phyloP scores from a whole-genome alignment of 352 stramenopile species.

The Phytophthora rubi region DNA sequence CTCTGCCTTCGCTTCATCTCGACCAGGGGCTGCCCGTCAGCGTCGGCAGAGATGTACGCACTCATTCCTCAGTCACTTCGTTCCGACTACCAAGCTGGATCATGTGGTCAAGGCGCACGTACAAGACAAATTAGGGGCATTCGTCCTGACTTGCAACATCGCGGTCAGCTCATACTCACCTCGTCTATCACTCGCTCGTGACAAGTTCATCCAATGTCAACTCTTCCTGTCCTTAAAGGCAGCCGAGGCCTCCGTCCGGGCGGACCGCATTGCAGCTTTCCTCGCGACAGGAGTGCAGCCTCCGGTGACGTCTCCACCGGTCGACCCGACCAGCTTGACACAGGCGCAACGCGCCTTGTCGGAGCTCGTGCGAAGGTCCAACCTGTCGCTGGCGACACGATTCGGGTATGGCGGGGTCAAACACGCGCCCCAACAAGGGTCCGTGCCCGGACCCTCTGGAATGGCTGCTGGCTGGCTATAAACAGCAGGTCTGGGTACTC shows the following conservation, averaged over 20 bases:
- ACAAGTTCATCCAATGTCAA: background rate
- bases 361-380: background rate
- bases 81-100: background rate
- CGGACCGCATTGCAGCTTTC: background rate
- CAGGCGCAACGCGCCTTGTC: no score
- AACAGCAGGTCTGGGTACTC: background rate
- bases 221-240: background rate
- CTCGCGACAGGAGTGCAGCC: background rate
- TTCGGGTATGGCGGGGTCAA: background rate
- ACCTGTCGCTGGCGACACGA: background rate
- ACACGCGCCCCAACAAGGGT: no score
- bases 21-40: background rate
- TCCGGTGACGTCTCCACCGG: background rate
- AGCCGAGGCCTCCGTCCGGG: background rate
- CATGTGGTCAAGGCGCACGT: background rate
- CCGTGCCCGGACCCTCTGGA: background rate
- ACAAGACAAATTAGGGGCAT: background rate
- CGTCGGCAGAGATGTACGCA: background rate
- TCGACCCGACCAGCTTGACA: no score
- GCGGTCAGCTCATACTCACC: no score
- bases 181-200: background rate
- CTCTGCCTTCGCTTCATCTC: background rate
- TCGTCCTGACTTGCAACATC: background rate
- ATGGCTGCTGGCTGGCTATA: background rate
- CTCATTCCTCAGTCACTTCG: background rate